phyloP scores from a whole-genome alignment of 108 stramenopile species.

The Fragilaria radians region DNA sequence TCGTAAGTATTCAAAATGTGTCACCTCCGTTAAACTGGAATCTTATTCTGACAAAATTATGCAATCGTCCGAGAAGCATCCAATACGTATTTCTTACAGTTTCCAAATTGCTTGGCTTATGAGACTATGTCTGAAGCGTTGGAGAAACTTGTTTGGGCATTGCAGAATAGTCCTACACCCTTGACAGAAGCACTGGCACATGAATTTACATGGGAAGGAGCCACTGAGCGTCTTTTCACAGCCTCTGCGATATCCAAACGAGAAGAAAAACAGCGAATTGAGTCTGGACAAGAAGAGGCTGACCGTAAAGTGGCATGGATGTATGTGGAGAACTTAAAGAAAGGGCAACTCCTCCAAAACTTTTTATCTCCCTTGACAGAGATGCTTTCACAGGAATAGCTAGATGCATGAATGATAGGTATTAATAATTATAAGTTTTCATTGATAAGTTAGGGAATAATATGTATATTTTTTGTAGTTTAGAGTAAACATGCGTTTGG shows the following conservation, averaged over 20 bases:
- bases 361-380: constrained; percentile 7
- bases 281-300: constrained; percentile 39
- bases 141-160: constrained; percentile 75
- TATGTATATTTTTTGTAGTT: too few species aligned
- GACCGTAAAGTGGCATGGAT: constrained; percentile 48
- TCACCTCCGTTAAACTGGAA: not conserved
- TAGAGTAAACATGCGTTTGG: too few species aligned
- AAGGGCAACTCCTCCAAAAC: constrained; percentile 34
- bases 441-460: too few species aligned
- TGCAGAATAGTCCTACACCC: constrained; percentile 77
- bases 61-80: constrained; percentile 40
- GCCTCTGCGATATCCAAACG: constrained; percentile 37
- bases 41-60: too few species aligned
- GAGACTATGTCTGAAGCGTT: constrained; percentile 77
- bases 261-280: constrained; percentile 18
- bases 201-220: constrained; percentile 80
- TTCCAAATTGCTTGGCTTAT: constrained; percentile 83
- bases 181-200: constrained; percentile 52
- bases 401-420: too few species aligned
- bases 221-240: constrained; percentile 62
- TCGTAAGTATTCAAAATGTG: constrained; percentile 23
- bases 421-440: too few species aligned
- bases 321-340: constrained; percentile 43
- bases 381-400: not conserved
- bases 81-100: constrained; percentile 82